Evolutionary conservation across 306 rosid genomes (phyloP), one percentile per base, ranked within the genome.

Genomic region (Pueraria montana): DNA sequence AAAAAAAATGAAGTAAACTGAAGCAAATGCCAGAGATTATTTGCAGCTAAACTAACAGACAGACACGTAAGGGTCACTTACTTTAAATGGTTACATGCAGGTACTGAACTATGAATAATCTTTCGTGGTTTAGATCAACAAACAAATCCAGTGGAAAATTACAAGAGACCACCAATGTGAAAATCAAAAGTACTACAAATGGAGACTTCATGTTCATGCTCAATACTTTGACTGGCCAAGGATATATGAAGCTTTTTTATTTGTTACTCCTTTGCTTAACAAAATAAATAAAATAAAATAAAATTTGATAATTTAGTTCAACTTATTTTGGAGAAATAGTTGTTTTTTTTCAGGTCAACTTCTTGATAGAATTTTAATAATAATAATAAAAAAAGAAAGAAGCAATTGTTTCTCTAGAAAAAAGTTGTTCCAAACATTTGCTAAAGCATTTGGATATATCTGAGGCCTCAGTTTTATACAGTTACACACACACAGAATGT

Each of bases 371-470:
- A 56, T 21, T 56, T 56, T 21, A 21, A 56, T 56, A 18, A n/a
- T n/a, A n/a, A n/a, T n/a, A n/a, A n/a, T n/a, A n/a, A n/a, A n/a
- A n/a, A n/a, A n/a, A n/a, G n/a, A n/a, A 21, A 56, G 21, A 56
- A 20, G 24, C 13, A 56, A 56, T 56, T 20, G 63, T 56, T 21
- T 56, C 14, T 56, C 63, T 10, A 56, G 27, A 56, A 56, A 56
- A 20, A 21, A 20, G 14, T 10, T 20, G 30, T 56, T 56, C 63
- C 14, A 56, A 56, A 56, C 63, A 56, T 56, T 14, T 52, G 21
- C 58, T 48, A 72, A 80, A 66, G n/a, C 42, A 64, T 79, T 32
- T 55, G 36, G n/a, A 73, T 21, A 66, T 50, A 80, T 84, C 42
- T 46, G 23, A 18, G 10, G 49, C 63, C 61, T 75, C 34, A 59